These are phyloP conservation scores for Fragaria vesca DNA, from an alignment of 306 rosid species.

Conservation along the genomic window DNA sequence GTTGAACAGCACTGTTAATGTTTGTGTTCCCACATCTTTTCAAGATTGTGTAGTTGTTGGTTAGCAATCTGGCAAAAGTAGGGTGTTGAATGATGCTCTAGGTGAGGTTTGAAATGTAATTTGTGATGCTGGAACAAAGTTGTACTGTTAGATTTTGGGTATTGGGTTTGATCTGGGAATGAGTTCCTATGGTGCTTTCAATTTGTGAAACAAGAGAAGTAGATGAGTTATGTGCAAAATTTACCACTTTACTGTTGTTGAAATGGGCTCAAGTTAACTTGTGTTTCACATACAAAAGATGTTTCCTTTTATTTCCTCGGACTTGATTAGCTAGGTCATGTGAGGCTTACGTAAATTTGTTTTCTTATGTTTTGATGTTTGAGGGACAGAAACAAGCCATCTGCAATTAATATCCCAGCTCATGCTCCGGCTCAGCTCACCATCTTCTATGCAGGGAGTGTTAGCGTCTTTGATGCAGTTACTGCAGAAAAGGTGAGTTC, in stretches of 20 bases:
- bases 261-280: background rate
- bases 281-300: background rate
- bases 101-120: slow-evolving; percentile 3
- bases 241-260: background rate
- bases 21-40: slow-evolving; percentile 2
- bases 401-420: slow-evolving; percentile 28
- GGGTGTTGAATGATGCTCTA: background rate
- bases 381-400: slow-evolving; percentile 37
- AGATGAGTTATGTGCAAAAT: background rate
- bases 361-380: slow-evolving; percentile 23
- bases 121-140: background rate
- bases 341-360: slow-evolving; percentile 6
- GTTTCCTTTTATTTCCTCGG: background rate
- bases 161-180: slow-evolving; percentile 4
- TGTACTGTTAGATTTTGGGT: background rate
- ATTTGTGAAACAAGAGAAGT: background rate
- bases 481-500: slow-evolving; percentile 55
- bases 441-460: slow-evolving; percentile 56
- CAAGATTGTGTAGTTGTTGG: background rate
- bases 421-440: slow-evolving; percentile 41
- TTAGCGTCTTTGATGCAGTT: slow-evolving; percentile 55
- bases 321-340: background rate
- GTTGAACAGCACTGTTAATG: background rate
- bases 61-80: background rate
- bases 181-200: background rate